Base-by-base conservation (phyloP, 805 yeast genomes). In the Saturnispora sanitii region DNA sequence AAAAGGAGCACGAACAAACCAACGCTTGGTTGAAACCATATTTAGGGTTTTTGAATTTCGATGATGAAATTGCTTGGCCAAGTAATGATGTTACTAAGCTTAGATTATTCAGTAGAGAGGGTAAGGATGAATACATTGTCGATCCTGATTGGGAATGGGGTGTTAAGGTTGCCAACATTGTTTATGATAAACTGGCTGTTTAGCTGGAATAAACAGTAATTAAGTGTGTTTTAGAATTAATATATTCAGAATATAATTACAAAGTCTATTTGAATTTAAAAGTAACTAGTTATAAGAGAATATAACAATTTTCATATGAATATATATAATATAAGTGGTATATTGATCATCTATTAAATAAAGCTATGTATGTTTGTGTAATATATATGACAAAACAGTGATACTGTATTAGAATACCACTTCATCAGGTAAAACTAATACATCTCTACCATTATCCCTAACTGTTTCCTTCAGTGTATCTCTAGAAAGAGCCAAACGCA, bases 401-500 rank as follows among this genome's bases (percentile, higher is more conserved):
- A 33, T n/a, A 16, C 6, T 12, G 21, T 19, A 6, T 53, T 56
- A 80, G 53, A 81, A 82, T 15, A 58, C 65, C 1, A 81, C 72
- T 40, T 83, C 90, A 28, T 75, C 70, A 0, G 94, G 92, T 38
- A 74, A 60, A 13, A 78, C 82, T 46, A 74, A 65, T 25, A 67
- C 66, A 19, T 70, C 67, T 20, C 76, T 67, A 0, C 94, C 94
- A 51, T 82, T 70, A 1, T 58, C 57, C 42, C 90, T 56, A 3
- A 75, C 65, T 15, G 82, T 75, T 46, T 70, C 71, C 8, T 61
- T 47, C 0, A 73, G 67, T 1, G 53, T 52, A 53, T 83, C 90
- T 40, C 85, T 60, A 4, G 65, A 66, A 60, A 80, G 66, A 22
- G 75, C 66, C 51, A 77, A 75, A 41, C 94, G 63, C 94, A 83